Evolutionary conservation across 257 asterid species (phyloP).

Genomic region (Solanum neorickii): DNA sequence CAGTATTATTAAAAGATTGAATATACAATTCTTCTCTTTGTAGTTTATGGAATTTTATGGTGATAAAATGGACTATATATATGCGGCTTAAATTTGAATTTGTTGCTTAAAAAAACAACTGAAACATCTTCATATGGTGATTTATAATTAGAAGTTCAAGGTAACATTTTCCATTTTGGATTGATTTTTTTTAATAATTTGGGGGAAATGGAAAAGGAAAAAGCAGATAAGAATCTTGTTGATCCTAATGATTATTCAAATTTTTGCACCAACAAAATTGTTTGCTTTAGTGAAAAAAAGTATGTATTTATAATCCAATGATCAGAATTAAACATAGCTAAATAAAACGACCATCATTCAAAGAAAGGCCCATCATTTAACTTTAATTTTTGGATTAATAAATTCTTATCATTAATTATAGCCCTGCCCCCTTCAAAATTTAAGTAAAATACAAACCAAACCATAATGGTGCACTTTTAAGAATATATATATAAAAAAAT

Average conservation of each 20-base stretch:
- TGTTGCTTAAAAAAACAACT: not conserved
- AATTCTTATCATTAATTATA: not conserved
- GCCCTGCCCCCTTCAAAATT: not conserved
- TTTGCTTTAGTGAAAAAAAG: not conserved
- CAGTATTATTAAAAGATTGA: not conserved
- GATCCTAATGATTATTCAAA: not conserved
- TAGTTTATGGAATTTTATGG: not conserved
- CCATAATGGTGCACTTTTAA: not conserved
- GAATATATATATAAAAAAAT: not conserved
- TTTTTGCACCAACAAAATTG: not conserved
- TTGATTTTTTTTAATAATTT: not conserved
- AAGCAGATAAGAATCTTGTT: not conserved
- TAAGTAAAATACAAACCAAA: not conserved
- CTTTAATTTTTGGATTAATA: not conserved
- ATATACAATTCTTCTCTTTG: not conserved
- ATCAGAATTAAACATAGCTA: not conserved
- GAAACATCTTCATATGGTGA: not conserved
- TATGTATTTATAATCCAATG: not conserved
- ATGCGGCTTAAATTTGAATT: not conserved
- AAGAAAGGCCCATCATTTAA: not conserved
- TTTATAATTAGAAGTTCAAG: not conserved
- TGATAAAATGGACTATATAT: not conserved
- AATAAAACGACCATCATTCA: not conserved
- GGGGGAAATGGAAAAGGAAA: not conserved
- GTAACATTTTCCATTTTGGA: not conserved